Percentiles rank a stretch among this genome's conserved stretches.
These are phyloP conservation scores for Candida pseudofarinosa DNA, from an alignment of 805 yeast genomes.

Conservation along the genomic window DNA sequence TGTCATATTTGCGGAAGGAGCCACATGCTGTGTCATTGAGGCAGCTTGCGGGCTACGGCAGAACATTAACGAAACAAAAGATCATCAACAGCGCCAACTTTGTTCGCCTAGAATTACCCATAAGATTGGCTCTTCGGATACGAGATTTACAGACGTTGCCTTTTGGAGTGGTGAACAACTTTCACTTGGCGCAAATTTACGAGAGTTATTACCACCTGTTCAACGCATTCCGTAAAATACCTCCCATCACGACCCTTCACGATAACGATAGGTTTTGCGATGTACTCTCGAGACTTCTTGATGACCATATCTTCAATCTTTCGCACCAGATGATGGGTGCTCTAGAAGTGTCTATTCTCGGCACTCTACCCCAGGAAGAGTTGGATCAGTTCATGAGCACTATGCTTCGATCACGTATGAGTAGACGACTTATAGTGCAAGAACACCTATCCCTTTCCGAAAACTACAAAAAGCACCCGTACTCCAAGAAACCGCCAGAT, in stretches of 20 bases:
- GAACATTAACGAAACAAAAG: constrained; percentile 69
- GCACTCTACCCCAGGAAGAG: constrained; percentile 53
- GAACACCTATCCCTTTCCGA: constrained; percentile 81
- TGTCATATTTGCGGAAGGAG: constrained; percentile 55
- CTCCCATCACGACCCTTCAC: constrained; percentile 60
- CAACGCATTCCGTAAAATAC: constrained; percentile 74
- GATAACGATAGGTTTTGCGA: constrained; percentile 75
- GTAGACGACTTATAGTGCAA: constrained; percentile 86
- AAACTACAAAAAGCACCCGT: constrained; percentile 49
- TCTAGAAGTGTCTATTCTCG: constrained; percentile 65
- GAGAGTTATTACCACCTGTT: constrained; percentile 86
- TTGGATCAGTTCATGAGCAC: constrained; percentile 74
- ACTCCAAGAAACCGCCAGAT: constrained; percentile 47
- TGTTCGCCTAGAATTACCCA: constrained; percentile 80
- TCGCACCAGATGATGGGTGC: constrained; percentile 95
- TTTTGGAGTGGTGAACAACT: constrained; percentile 77
- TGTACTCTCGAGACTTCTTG: constrained; percentile 59
- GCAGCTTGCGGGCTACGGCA: constrained; percentile 88
- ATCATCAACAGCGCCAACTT: constrained; percentile 82
- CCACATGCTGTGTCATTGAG: constrained; percentile 90
- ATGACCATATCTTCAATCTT: constrained; percentile 74
- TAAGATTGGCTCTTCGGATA: constrained; percentile 76
- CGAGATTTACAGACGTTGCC: constrained; percentile 79
- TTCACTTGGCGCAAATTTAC: constrained; percentile 81
- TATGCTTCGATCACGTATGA: constrained; percentile 78